Conservation (phyloP, 306 rosid genomes). For the Quercus ilex region DNA sequence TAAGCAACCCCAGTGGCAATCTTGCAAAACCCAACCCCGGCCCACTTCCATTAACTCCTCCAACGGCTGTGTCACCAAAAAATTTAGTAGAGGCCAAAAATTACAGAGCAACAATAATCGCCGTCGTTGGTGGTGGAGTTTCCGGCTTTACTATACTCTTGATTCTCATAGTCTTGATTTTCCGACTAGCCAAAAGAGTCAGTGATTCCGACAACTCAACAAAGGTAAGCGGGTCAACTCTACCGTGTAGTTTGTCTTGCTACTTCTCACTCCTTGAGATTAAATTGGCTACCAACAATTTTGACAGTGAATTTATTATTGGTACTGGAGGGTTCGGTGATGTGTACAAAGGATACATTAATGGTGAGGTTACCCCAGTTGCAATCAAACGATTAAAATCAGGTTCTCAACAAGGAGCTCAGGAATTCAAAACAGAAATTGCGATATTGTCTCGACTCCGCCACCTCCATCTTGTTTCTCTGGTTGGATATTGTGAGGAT, state of each 20-base stretch:
- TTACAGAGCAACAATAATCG: neutral
- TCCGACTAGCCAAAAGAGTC: no score
- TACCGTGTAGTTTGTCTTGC: no score
- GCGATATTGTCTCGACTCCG: neutral
- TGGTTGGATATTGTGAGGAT: no score
- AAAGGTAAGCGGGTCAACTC: no score
- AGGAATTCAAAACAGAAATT: constrained; percentile 25
- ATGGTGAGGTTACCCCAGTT: neutral
- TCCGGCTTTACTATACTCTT: neutral
- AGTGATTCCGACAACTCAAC: no score
- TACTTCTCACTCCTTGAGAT: no score
- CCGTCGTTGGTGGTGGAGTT: neutral
- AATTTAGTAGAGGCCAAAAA: neutral
- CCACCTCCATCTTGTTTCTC: no score
- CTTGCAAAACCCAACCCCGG: neutral
- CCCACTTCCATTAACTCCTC: neutral
- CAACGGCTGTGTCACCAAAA: neutral
- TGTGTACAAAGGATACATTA: no score
- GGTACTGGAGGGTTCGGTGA: no score
- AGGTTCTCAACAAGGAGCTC: constrained; percentile 12
- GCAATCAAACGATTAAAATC: constrained; percentile 24
- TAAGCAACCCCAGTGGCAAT: neutral
- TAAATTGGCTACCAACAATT: no score
- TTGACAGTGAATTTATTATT: no score
- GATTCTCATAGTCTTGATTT: neutral